Conservation (phyloP, 768 basidiomycete genomes). For the Ephemerocybe angulata region DNA sequence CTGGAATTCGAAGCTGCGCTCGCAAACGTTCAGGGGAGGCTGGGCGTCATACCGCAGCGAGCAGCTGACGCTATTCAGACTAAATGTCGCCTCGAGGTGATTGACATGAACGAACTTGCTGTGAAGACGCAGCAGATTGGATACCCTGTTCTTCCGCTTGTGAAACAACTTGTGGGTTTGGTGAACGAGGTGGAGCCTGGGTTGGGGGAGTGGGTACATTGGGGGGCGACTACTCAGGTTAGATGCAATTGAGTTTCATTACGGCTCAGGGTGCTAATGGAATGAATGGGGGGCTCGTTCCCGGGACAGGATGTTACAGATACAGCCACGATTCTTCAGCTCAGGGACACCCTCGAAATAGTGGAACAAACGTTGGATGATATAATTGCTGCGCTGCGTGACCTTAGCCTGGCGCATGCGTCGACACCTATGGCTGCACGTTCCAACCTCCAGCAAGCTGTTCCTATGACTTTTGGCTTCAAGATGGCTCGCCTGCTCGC, state of each 20-base stretch:
- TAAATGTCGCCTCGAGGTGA: conserved; percentile 29
- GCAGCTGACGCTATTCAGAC: conserved; percentile 32
- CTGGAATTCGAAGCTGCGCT: conserved; percentile 26
- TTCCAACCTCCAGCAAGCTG: conserved; percentile 47
- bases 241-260: not conserved
- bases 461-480: conserved; percentile 46
- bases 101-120: conserved; percentile 36
- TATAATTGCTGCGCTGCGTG: conserved; percentile 27
- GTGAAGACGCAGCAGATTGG: conserved; percentile 40
- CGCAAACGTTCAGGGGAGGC: conserved; percentile 31
- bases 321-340: conserved; percentile 41
- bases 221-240: conserved; percentile 49
- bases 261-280: not conserved
- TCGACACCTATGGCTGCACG: conserved; percentile 43
- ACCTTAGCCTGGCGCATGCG: conserved; percentile 28
- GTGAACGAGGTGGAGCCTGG: conserved; percentile 31
- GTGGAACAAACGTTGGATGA: conserved; percentile 21
- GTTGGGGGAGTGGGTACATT: conserved; percentile 46
- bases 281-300: conserved; percentile 3
- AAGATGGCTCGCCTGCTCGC: conserved; percentile 42
- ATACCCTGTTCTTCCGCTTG: conserved; percentile 42
- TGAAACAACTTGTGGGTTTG: conserved; percentile 38
- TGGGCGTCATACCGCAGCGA: conserved; percentile 36
- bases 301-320: conserved; percentile 52
- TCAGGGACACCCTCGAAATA: conserved; percentile 36